Conservation (phyloP, 2,329 filamentous ascomycete species). For the Uncinocarpus reesii region DNA sequence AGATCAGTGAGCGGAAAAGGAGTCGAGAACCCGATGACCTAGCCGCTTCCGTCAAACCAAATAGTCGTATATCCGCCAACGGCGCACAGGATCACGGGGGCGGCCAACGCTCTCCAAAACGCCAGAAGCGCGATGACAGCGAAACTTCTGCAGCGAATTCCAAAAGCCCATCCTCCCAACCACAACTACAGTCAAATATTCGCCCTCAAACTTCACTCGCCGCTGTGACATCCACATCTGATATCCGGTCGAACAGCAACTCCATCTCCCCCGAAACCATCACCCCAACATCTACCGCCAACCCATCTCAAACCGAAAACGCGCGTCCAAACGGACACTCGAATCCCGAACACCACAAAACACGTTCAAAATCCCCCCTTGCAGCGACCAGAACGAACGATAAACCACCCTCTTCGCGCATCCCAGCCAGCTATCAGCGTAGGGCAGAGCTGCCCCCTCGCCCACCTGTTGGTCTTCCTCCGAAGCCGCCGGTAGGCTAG, state of each 20-base stretch:
- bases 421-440: conserved; percentile 13
- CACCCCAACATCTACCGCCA: conserved; percentile 3
- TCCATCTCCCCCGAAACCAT: neutral
- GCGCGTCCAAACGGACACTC: neutral
- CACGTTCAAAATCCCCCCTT: neutral
- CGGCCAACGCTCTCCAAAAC: conserved; percentile 4
- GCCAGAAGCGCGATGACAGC: conserved; percentile 5
- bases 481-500: conserved; percentile 5
- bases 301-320: conserved; percentile 1
- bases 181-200: neutral
- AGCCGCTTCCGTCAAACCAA: neutral
- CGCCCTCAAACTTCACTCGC: neutral
- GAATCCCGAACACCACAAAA: neutral
- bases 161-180: neutral
- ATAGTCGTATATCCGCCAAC: neutral
- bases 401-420: conserved; percentile 6
- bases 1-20: conserved; percentile 17
- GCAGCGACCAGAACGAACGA: neutral
- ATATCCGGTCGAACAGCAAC: neutral
- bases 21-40: conserved; percentile 14
- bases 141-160: neutral
- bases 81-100: neutral
- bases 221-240: conserved; percentile 3
- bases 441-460: conserved; percentile 7
- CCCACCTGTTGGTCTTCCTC: conserved; percentile 5